A percentile compares a stretch with the other conserved stretches of the same genome.
Evolutionary conservation across 441 rosid species (phyloP).

Genomic region (Populus hybrid): DNA sequence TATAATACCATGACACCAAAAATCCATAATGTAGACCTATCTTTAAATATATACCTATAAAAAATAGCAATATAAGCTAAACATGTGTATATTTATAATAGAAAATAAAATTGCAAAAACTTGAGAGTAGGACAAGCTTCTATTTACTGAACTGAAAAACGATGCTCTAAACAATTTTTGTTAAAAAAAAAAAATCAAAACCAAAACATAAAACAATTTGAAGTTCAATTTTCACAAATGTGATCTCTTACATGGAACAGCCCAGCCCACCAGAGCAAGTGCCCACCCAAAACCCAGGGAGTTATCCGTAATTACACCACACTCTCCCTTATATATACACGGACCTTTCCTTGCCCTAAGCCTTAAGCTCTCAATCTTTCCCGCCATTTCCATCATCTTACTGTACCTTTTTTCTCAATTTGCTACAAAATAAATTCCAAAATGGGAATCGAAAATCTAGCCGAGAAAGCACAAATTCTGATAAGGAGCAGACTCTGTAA

Average conservation of each 20-base stretch:
- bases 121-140: not conserved
- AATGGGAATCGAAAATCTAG: conserved; percentile 50
- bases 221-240: not conserved
- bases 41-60: too few species aligned
- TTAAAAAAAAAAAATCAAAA: too few species aligned
- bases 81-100: too few species aligned
- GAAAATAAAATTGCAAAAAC: not conserved
- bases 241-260: not conserved
- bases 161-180: not conserved
- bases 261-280: not conserved
- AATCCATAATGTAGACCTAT: too few species aligned
- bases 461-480: conserved; percentile 52
- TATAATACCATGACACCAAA: too few species aligned
- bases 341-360: not conserved
- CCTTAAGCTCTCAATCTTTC: not conserved
- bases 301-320: not conserved
- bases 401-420: not conserved
- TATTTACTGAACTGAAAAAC: not conserved
- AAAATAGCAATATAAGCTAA: too few species aligned
- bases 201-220: too few species aligned
- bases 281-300: not conserved
- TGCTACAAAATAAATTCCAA: not conserved
- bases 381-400: conserved; percentile 20
- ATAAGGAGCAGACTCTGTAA: conserved; percentile 68
- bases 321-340: not conserved